phyloP scores from a whole-genome alignment of 2,329 filamentous ascomycete genomes.

The Fusarium musae region DNA sequence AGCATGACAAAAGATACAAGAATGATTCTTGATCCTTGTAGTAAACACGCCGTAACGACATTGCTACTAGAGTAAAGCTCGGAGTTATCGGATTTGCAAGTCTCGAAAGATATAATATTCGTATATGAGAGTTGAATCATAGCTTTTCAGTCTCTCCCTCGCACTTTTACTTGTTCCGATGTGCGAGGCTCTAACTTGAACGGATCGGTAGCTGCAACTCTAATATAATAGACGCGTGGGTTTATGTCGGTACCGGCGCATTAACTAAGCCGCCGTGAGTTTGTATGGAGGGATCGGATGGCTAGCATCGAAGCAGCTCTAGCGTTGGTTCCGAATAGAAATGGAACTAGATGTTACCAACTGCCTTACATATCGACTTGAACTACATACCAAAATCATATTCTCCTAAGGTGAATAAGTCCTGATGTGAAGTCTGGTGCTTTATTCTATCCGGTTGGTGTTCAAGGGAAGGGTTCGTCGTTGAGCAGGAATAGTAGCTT shows the following conservation, averaged over 20 bases:
- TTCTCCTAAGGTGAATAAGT: background rate
- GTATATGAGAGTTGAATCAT: background rate
- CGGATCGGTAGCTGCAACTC: background rate
- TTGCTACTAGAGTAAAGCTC: background rate
- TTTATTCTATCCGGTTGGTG: background rate
- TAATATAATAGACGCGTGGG: background rate
- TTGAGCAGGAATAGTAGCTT: background rate
- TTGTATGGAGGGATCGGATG: background rate
- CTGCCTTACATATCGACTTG: fast-evolving
- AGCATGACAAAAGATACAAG: too few species aligned
- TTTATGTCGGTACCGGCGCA: background rate
- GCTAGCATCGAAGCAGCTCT: background rate
- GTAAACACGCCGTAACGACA: too few species aligned
- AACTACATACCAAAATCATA: background rate
- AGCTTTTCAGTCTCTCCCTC: background rate
- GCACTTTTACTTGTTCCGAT: background rate
- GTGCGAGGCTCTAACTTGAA: background rate
- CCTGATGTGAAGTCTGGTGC: background rate
- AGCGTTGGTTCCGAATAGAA: background rate
- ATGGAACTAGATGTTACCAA: background rate
- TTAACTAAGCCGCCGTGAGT: background rate
- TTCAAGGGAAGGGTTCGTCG: background rate
- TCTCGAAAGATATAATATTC: background rate
- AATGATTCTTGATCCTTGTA: background rate
- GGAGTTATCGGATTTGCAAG: background rate